phyloP scores from a whole-genome alignment of 73 alveolate species.

The Blepharisma japonicum region DNA sequence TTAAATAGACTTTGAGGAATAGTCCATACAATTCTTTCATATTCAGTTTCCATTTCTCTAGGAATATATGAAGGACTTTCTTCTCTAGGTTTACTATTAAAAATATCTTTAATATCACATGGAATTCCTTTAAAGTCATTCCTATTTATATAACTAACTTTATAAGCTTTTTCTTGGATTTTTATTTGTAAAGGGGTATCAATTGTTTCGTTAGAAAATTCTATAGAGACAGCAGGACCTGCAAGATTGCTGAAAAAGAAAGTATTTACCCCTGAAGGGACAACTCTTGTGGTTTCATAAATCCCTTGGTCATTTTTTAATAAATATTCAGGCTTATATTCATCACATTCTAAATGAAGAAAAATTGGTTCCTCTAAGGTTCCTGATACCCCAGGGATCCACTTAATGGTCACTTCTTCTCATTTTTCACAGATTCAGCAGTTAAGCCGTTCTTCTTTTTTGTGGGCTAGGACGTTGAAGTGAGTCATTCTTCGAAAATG shows the following conservation, averaged over 20 bases:
- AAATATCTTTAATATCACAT: conserved; percentile 21
- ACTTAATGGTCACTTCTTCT: conserved; percentile 4
- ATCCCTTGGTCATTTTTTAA: conserved; percentile 16
- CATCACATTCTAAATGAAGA: conserved; percentile 28
- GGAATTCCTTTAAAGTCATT: background rate
- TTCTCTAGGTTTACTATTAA: background rate
- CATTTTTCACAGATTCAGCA: conserved; percentile 30
- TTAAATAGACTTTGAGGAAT: conserved; percentile 57
- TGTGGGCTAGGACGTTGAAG: background rate
- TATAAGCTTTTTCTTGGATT: background rate
- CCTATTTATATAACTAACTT: background rate
- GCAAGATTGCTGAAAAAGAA: conserved; percentile 49
- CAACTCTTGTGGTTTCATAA: conserved; percentile 61
- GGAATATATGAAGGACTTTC: background rate
- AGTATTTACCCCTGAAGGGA: conserved; percentile 76
- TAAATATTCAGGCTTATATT: background rate
- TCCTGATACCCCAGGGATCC: background rate
- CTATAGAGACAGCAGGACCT: conserved; percentile 10
- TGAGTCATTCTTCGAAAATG: background rate
- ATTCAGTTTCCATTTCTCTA: background rate
- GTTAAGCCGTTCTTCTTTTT: background rate
- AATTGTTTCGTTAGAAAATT: background rate
- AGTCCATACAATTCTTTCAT: conserved; percentile 37
- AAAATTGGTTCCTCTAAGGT: background rate
- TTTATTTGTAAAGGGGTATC: background rate